phyloP scores from a whole-genome alignment of 148 eudicot genomes.

The Pharnaceum exiguum region DNA sequence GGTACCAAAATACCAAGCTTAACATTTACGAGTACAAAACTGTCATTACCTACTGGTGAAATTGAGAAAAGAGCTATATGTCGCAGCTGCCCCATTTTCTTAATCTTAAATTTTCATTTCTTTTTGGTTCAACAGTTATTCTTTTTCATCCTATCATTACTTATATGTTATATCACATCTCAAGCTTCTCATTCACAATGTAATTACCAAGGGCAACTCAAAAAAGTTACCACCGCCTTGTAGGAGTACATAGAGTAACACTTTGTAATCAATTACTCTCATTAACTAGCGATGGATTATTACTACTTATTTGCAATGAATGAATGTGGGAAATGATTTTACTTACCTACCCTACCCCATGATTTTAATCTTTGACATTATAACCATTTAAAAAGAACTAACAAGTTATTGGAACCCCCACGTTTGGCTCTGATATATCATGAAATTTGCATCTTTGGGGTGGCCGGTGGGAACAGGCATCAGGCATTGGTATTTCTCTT shows the following conservation, averaged over 20 bases:
- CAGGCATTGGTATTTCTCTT: no score
- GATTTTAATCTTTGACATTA: slow-evolving; percentile 15
- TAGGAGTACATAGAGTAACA: neutral
- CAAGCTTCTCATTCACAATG: slow-evolving; percentile 9
- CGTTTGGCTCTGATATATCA: slow-evolving; percentile 22
- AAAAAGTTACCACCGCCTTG: slow-evolving; percentile 13
- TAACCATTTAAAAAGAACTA: slow-evolving; percentile 1
- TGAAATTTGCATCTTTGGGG: slow-evolving; percentile 5
- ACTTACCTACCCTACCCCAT: slow-evolving; percentile 21
- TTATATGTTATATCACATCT: slow-evolving; percentile 3
- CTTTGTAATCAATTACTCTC: slow-evolving; percentile 14
- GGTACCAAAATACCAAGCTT: no score
- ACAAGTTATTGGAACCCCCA: slow-evolving; percentile 15
- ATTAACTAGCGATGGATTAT: slow-evolving; percentile 13
- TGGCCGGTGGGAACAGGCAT: no score
- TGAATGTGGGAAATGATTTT: slow-evolving; percentile 3
- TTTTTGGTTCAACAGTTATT: no score
- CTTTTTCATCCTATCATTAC: slow-evolving; percentile 13
- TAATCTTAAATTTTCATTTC: no score
- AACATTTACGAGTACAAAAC: no score
- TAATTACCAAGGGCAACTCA: slow-evolving; percentile 13
- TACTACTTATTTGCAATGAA: no score
- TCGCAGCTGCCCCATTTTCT: no score
- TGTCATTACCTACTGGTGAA: no score
- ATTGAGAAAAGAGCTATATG: no score